phyloP scores from a whole-genome alignment of 169 alveolate genomes.

The Plasmodium adleri region DNA sequence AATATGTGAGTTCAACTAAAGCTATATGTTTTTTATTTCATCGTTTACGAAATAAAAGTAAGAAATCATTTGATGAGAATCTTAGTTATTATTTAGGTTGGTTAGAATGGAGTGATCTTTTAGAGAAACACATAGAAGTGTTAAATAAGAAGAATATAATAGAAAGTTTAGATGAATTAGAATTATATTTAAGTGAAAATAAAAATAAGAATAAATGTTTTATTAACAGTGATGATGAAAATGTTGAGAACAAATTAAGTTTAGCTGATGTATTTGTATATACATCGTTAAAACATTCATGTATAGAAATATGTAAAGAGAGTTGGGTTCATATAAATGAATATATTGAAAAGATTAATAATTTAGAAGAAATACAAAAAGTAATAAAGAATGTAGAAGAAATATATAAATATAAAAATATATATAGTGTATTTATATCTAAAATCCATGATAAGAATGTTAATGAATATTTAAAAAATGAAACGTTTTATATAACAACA shows the following conservation, averaged over 20 bases:
- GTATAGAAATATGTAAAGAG: constrained; percentile 45
- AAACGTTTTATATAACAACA: constrained; percentile 89
- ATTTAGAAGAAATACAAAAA: constrained; percentile 48
- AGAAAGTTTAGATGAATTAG: constrained; percentile 68
- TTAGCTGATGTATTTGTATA: constrained; percentile 71
- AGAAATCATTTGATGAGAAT: constrained; percentile 23
- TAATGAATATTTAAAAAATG: constrained; percentile 50
- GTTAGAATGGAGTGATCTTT: constrained; percentile 72
- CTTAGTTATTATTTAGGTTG: constrained; percentile 47
- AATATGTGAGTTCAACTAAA: constrained; percentile 57
- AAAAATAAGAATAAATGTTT: constrained; percentile 27
- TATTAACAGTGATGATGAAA: constrained; percentile 8
- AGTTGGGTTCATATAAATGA: constrained; percentile 58
- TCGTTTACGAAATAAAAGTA: constrained; percentile 48
- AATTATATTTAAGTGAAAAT: constrained; percentile 28
- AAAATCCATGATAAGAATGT: constrained; percentile 43
- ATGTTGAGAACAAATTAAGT: background rate
- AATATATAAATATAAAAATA: constrained; percentile 43
- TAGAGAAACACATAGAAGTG: constrained; percentile 42
- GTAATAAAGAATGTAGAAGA: constrained; percentile 30
- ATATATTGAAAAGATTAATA: constrained; percentile 47
- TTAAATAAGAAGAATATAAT: constrained; percentile 49
- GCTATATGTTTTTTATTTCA: constrained; percentile 76
- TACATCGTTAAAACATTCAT: constrained; percentile 30
- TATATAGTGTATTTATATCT: constrained; percentile 64